Base-by-base conservation (phyloP, 2,329 filamentous ascomycete genomes). In the Zelopaecilomyces penicillatus region DNA sequence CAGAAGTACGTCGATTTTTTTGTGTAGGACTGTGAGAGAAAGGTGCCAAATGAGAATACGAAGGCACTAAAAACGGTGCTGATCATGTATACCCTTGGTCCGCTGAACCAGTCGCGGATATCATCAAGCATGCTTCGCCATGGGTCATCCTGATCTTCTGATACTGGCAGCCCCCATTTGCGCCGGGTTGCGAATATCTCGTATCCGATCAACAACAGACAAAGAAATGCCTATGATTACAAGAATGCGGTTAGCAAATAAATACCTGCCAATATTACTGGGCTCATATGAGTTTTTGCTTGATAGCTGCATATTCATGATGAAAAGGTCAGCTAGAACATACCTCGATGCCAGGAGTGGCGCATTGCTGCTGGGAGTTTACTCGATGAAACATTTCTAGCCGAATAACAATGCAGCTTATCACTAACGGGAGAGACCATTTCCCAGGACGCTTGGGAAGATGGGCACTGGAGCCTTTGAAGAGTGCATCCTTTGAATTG, bases 1-100 rank as follows among this genome's bases (percentile, higher is more conserved):
- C 76, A 80, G 45, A 76, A 67, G 46, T 71, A 76, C 0, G 71
- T 75, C 9, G 75, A 77, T n/a, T 54, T 59, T 12, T 57, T 54
- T 3, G 61, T 60, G n/a, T 66, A 63, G 10, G 62, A 60, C 3
- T 65, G 53, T 11, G 67, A 60, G 3, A 67, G 54, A 44, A 65
- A 74, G 3, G 69, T 65, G 3, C 72, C 71, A 4, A 62, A 61
- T 8, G 65, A 62, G 35, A 77, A 60, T n/a, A 69, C 46, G 12
- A 65, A 5, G 5, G 61, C 60, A 37, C 65, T 62, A 19, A 63
- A 39, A 3, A 70, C 50, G 12, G 68, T 57, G 37, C 63, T 59
- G 4, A 66, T 53, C 45, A 65, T 54, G 32, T 55, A 52, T 26
- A 64, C 59, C 7, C 64, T 61, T 0, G 72, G 70, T 12, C 64